Base-by-base conservation (phyloP, 1,284 basidiomycete species). In the Phaffia rhodozyma region DNA sequence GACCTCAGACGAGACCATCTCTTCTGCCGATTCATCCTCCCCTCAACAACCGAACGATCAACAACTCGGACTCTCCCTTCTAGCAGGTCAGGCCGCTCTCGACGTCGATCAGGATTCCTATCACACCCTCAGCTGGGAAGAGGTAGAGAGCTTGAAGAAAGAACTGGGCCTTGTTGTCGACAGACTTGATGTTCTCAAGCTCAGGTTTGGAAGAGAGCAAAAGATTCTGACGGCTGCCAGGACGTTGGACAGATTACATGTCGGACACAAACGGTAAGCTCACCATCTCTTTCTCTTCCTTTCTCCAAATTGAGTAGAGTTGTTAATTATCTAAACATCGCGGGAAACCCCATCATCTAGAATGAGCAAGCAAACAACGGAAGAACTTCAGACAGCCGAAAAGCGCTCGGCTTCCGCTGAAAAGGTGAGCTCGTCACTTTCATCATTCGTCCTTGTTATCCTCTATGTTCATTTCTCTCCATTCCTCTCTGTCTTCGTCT, bases 71-170 rank as follows among this genome's bases (percentile, higher is more conserved):
- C 38, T 43, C 13, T 43, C 38, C 30, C 79, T 94, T 50, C 78
- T 92, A 61, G 86, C 90, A 38, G 89, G 87, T 66, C 89, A 93
- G 76, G 91, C 90, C 3, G 83, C 89, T 34, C 84, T 89, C 29
- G 86, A 89, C 25, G 57, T 77, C 29, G 75, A 76, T 70, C 87
- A 87, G 70, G 81, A 86, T 32, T 81, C 82, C 55, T 86, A 83
- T 70, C 82, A 85, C 59, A 84, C 91, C 27, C 78, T 89, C 55
- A 82, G 79, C 68, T 84, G 87, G 62, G 91, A 94, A 69, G 86
- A 91, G 70, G 86, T 91, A n/a, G 91, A 93, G 68, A 86, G 87
- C 60, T 81, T 91, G 69, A 92, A 91, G 78, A 89, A 89, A 74
- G 76, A 77, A 66, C 67, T 77, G 2, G 60, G 69, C 0, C 58